Evolutionary conservation across 23 red algal species (phyloP).

Genomic region (Gracilaria domingensis): DNA sequence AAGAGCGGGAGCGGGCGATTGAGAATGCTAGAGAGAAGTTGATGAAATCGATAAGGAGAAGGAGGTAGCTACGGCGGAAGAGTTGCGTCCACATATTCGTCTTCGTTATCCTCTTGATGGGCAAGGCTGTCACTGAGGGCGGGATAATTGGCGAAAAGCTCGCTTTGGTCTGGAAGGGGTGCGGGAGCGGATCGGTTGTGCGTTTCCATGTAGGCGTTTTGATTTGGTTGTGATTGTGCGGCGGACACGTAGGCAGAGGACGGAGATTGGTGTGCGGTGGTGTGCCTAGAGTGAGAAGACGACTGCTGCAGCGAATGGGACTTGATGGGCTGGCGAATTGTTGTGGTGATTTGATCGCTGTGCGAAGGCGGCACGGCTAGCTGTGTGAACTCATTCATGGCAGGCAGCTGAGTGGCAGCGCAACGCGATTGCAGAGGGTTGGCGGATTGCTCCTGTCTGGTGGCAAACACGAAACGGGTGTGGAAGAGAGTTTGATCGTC

Average conservation of each 20-base stretch:
- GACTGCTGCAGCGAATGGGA: not conserved
- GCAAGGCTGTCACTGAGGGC: not conserved
- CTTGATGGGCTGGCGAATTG: not conserved
- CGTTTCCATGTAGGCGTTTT: not conserved
- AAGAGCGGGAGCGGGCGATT: conserved; percentile 40
- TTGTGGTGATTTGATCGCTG: not conserved
- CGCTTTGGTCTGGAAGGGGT: not conserved
- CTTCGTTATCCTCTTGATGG: not conserved
- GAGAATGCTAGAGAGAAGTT: conserved; percentile 43
- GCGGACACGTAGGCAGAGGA: conserved; percentile 5
- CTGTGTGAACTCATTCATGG: not conserved
- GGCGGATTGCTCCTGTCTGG: not conserved
- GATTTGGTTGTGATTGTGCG: not conserved
- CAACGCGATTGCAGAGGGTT: not conserved
- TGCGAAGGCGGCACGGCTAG: not conserved
- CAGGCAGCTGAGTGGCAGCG: not conserved
- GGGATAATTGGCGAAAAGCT: not conserved
- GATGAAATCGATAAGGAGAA: conserved; percentile 1
- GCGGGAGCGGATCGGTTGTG: not conserved
- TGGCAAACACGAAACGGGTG: conserved; percentile 49
- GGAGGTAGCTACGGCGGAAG: conserved; percentile 42
- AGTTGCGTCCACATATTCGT: conserved; percentile 52
- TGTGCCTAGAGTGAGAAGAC: not conserved
- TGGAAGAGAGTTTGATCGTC: not conserved
- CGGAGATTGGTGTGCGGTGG: not conserved